Conservation (phyloP, 371 early-diverging fungal genomes). For the Funneliformis caledonium region DNA sequence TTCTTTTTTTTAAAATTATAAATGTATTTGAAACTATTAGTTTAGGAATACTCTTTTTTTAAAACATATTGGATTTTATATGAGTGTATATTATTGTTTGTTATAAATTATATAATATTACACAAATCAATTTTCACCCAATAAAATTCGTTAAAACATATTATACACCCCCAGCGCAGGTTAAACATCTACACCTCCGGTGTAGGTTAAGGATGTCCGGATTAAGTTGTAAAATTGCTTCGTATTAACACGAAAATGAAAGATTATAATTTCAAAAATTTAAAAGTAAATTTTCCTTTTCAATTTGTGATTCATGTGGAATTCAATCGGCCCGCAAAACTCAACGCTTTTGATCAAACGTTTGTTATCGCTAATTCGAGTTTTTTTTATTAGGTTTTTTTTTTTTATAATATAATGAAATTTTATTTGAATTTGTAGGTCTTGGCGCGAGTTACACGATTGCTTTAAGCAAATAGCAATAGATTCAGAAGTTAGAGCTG, state of each 20-base stretch:
- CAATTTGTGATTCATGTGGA: slow-evolving; percentile 80
- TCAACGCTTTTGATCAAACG: slow-evolving; percentile 79
- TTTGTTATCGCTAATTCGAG: slow-evolving; percentile 43
- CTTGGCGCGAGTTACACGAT: slow-evolving; percentile 60
- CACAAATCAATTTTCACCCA: too few relatives aligned
- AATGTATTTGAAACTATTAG: too few relatives aligned
- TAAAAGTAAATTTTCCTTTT: slow-evolving; percentile 60
- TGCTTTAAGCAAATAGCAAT: slow-evolving; percentile 61
- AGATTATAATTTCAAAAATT: slow-evolving; percentile 61
- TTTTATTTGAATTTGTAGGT: slow-evolving; percentile 34
- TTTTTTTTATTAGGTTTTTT: not conserved
- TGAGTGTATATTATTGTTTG: too few relatives aligned
- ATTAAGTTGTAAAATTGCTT: too few relatives aligned
- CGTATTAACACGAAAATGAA: slow-evolving; percentile 39
- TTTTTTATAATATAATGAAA: slow-evolving; percentile 41
- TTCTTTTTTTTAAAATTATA: too few relatives aligned
- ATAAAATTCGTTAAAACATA: too few relatives aligned
- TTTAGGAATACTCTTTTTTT: too few relatives aligned
- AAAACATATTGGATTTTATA: too few relatives aligned
- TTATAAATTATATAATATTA: too few relatives aligned
- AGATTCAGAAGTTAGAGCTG: slow-evolving; percentile 70
- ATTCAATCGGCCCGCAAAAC: slow-evolving; percentile 79
- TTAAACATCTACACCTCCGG: too few relatives aligned
- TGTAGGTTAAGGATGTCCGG: too few relatives aligned
- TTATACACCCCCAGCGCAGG: too few relatives aligned